Evolutionary conservation across 495 filamentous ascomycete species (phyloP), one percentile per base, ranked within the genome.

Genomic region (Xylaria castorea): DNA sequence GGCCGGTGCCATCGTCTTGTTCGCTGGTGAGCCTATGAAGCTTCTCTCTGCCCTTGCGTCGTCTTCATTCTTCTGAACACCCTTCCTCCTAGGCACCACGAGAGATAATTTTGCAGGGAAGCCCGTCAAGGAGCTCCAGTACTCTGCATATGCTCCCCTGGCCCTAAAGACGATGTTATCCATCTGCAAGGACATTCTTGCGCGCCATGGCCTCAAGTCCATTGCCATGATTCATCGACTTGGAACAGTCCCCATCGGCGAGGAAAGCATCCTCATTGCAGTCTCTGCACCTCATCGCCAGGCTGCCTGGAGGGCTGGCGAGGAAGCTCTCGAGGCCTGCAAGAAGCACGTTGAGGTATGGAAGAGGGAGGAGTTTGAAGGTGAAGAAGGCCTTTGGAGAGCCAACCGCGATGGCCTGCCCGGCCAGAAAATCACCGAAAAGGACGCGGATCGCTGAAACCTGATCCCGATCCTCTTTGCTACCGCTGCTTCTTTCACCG

Each of bases 201-300:
- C 76, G 27, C 89, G 88, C 73, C 89, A 97, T 78, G 79, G 75
- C 1, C 85, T 98, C 6, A 84, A 85, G 30, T 90, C 88, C 0
- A 91, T 98, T 64, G 88, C 90, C 51, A 93, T 98, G 78, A 85
- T 92, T 58, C 96, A 99, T 81, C 87, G 96, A n/a, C 85, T 99
- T 9, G 96, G 96, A 0, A 83, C 86, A 20, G 94, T 97, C 5
- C 94, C 94, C 3, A 89, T 99, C 50, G 90, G 89, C 7, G 95
- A 98, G 81, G 95, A 97, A 78, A 97, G 93, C 75, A 95, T 99
- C 75, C 83, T 95, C 71, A 94, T 99, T 79, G 93, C 94, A 11
- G 93, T 98, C 18, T 92, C 92, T 64, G 85, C 92, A 30, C 89
- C 92, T 55, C 96, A 99, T 86, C 87, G 96, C n/a, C 88, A 90